Percentiles rank a stretch among this genome's conserved stretches.
Evolutionary conservation across 345 rosid species (phyloP).

Genomic region (Barbarea vulgaris): DNA sequence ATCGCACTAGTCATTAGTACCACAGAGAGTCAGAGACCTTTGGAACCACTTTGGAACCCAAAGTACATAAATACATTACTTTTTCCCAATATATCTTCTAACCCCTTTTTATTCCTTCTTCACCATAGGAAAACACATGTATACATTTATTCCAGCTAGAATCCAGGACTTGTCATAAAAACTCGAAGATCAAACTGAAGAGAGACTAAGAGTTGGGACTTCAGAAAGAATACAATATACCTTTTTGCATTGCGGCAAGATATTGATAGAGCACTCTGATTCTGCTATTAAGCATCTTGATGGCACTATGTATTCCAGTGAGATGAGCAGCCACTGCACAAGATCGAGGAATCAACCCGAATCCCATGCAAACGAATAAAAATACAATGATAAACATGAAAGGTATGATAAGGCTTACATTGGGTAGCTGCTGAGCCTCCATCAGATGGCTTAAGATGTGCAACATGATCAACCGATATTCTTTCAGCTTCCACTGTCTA

Average conservation of each 20-base stretch:
- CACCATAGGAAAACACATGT: neutral
- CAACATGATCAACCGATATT: constrained; percentile 97
- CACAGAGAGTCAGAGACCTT: neutral
- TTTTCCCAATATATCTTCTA: neutral
- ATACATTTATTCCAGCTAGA: neutral
- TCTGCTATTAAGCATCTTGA: constrained; percentile 96
- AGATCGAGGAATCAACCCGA: neutral
- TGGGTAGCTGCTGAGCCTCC: constrained; percentile 97
- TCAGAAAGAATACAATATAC: constrained; percentile 41
- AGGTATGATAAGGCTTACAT: constrained; percentile 43
- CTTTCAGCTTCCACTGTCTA: constrained; percentile 98
- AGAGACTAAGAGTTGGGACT: neutral
- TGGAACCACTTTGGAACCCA: neutral
- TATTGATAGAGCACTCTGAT: constrained; percentile 90
- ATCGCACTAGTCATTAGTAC: constrained; percentile 20
- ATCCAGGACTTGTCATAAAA: neutral
- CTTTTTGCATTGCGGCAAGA: constrained; percentile 89
- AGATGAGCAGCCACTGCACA: constrained; percentile 98
- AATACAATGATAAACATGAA: neutral
- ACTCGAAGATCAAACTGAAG: neutral
- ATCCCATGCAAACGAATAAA: neutral
- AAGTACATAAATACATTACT: neutral
- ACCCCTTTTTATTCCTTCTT: neutral
- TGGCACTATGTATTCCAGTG: constrained; percentile 93
- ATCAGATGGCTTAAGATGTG: constrained; percentile 97